These are phyloP conservation scores for Cornus suecica DNA, from an alignment of 148 eudicot genomes.

Conservation along the genomic window DNA sequence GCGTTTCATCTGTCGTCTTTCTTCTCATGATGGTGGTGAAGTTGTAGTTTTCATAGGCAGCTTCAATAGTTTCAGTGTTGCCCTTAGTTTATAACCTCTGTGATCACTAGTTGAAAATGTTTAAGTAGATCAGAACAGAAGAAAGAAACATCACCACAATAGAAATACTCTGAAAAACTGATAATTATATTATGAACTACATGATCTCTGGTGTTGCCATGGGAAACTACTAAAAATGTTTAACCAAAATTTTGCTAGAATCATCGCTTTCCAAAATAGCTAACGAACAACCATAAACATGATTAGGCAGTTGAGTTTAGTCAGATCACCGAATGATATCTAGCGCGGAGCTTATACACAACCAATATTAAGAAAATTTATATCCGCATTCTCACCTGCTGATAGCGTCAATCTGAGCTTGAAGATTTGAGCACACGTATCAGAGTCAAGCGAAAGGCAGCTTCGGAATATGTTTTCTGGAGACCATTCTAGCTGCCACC, in stretches of 20 bases:
- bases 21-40: too few species aligned
- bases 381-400: neutral
- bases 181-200: neutral
- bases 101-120: too few species aligned
- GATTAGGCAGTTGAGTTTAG: neutral
- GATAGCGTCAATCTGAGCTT: neutral
- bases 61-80: neutral
- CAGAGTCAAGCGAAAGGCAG: neutral
- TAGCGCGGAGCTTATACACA: too few species aligned
- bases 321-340: neutral
- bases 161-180: neutral
- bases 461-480: constrained; percentile 18
- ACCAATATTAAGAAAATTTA: neutral
- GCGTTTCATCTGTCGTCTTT: too few species aligned
- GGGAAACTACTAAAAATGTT: neutral
- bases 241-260: too few species aligned
- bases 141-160: neutral
- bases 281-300: too few species aligned
- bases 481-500: constrained; percentile 50
- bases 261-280: neutral
- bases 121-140: neutral
- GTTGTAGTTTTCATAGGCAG: neutral
- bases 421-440: neutral
- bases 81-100: neutral
- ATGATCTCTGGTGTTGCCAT: neutral